Base-by-base conservation (phyloP, 2,329 filamentous ascomycete genomes). In the Cladosporium sp. region DNA sequence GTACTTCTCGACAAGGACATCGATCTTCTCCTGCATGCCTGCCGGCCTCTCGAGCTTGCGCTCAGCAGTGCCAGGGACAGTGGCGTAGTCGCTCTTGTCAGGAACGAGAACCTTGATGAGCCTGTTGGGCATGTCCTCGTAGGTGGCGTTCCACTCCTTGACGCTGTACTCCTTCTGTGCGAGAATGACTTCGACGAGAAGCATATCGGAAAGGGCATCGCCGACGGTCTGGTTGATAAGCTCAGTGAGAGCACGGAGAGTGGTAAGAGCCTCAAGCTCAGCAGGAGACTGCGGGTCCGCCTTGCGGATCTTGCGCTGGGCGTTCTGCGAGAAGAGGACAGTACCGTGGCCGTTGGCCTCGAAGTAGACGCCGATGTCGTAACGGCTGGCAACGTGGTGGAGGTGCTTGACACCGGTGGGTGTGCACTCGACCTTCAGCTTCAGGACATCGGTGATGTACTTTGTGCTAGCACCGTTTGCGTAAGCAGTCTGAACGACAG, bases 281-380 rank as follows among this genome's bases (percentile, higher is more conserved):
- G 92, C 94, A 0, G 95, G 94, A 0, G 92, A 96, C 78, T 96
- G 90, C 6, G 95, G 93, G 75, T 92, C 86, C 67, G 90, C 90
- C 72, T 87, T 90, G 70, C 85, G 85, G 80, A 99, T 96, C 58
- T 87, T 85, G 71, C 90, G 89, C 56, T 94, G 82, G 4, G 94
- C 94, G 66, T 91, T 88, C 65, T 90, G 87, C 0, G 92, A 96
- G 84, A 99, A 99, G 63, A 98, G 89, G 39, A 98, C 91, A 11
- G 95, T 99, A 70, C 95, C 95, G 79, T 99, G 95, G 32, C 95
- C 95, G 76, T 99, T 99, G 70, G 95, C 95, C 82, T 99, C 95
- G 74, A 99, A 99, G 82, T 99, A 99, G 61, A 98, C 92, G 65
- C 95, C 95, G 64, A 98, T 89, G 74, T 99, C 95, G 73, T 96